Evolutionary conservation across 768 basidiomycete genomes (phyloP).

Genomic region (Podaxis sp.): DNA sequence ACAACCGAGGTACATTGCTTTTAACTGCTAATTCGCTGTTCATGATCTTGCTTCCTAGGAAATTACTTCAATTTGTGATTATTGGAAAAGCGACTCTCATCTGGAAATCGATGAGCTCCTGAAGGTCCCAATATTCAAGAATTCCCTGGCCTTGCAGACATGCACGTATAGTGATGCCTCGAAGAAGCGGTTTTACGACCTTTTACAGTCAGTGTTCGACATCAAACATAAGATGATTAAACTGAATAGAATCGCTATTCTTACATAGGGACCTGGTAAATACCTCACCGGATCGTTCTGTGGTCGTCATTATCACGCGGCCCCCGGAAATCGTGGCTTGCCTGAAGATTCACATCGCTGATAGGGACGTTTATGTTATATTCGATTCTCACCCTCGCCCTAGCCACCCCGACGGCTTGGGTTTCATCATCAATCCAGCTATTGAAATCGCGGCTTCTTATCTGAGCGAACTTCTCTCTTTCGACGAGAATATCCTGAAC

Average conservation of each 20-base stretch:
- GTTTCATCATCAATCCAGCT: constrained; percentile 52
- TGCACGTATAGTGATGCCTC: constrained; percentile 36
- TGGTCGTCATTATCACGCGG: constrained; percentile 60
- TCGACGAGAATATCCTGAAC: constrained; percentile 44
- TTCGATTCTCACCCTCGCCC: constrained; percentile 72
- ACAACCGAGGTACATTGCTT: constrained; percentile 16
- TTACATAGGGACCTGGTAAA: constrained; percentile 27
- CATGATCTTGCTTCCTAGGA: constrained; percentile 36
- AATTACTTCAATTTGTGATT: constrained; percentile 53
- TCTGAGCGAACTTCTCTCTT: constrained; percentile 46
- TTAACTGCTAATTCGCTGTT: not conserved
- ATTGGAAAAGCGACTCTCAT: constrained; percentile 39
- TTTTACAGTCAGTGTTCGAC: constrained; percentile 33
- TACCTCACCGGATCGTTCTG: constrained; percentile 20
- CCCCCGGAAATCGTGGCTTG: constrained; percentile 70
- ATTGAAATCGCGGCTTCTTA: constrained; percentile 41
- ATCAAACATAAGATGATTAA: not conserved
- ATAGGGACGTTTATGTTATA: constrained; percentile 47
- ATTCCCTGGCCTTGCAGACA: constrained; percentile 51
- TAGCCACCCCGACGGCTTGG: constrained; percentile 58
- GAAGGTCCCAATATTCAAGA: constrained; percentile 25
- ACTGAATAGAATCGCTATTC: not conserved
- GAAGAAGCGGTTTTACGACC: constrained; percentile 17
- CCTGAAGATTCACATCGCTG: constrained; percentile 34
- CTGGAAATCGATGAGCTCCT: constrained; percentile 14